phyloP scores from a whole-genome alignment of 352 stramenopile genomes.

The Plasmopara muralis region DNA sequence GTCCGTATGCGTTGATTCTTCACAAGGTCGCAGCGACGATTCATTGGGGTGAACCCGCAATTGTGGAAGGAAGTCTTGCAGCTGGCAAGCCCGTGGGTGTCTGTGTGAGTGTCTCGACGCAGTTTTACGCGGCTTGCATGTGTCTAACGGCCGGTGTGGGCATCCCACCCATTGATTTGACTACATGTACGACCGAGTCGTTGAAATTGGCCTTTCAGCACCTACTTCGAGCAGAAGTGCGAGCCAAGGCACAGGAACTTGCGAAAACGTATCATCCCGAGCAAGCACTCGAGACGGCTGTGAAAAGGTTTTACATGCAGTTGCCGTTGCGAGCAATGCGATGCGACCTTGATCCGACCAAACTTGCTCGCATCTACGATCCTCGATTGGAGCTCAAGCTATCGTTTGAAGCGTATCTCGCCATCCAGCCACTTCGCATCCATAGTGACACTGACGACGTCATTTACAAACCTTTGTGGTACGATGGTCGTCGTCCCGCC shows the following conservation, averaged over 20 bases:
- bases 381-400: constrained; percentile 32
- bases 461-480: constrained; percentile 28
- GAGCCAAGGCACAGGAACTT: constrained; percentile 32
- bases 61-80: constrained; percentile 71
- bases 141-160: constrained; percentile 64
- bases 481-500: constrained; percentile 21
- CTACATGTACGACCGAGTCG: constrained; percentile 47
- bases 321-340: constrained; percentile 30
- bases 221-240: constrained; percentile 37
- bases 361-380: constrained; percentile 38
- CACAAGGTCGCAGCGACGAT: constrained; percentile 71
- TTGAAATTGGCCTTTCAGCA: constrained; percentile 58
- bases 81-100: constrained; percentile 47
- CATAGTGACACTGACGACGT: constrained; percentile 26
- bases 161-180: constrained; percentile 57
- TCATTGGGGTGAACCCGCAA: constrained; percentile 67
- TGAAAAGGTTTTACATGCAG: constrained; percentile 60
- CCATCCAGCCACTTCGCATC: constrained; percentile 23
- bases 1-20: constrained; percentile 77
- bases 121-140: constrained; percentile 82
- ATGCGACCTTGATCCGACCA: constrained; percentile 30
- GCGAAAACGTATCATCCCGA: constrained; percentile 20
- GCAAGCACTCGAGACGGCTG: constrained; percentile 51
- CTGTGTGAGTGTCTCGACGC: constrained; percentile 84
- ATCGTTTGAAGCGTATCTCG: constrained; percentile 35